Conservation (phyloP, 1,284 basidiomycete genomes). For the Cerrena zonata region DNA sequence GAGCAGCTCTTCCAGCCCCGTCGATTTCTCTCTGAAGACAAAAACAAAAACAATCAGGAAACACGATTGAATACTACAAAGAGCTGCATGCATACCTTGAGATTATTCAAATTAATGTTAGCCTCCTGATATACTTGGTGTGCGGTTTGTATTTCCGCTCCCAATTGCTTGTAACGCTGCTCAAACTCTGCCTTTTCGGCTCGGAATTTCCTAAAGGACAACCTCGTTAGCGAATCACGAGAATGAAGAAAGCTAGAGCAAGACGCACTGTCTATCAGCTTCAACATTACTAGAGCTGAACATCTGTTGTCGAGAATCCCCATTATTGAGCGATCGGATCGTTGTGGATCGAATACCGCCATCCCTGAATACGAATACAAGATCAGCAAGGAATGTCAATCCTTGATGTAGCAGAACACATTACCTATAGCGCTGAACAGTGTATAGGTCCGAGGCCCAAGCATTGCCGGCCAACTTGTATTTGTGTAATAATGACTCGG, state of each 20-base stretch:
- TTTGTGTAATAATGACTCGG: slow-evolving; percentile 45
- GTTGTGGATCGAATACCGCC: slow-evolving; percentile 51
- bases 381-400: background rate
- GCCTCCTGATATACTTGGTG: background rate
- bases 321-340: slow-evolving; percentile 31
- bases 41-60: too few species aligned
- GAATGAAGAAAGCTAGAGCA: too few species aligned
- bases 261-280: background rate
- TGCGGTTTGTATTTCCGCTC: background rate
- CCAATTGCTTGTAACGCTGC: background rate
- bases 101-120: background rate
- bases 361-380: slow-evolving; percentile 51
- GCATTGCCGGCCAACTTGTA: slow-evolving; percentile 47
- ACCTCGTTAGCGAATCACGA: too few species aligned
- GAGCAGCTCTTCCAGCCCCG: background rate
- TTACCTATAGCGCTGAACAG: slow-evolving; percentile 58
- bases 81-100: too few species aligned
- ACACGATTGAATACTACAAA: too few species aligned
- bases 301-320: slow-evolving; percentile 43
- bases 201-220: background rate
- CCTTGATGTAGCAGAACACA: too few species aligned
- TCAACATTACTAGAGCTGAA: slow-evolving; percentile 30
- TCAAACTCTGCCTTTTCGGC: background rate
- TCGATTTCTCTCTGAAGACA: background rate
- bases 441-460: slow-evolving; percentile 56